Conservation (phyloP, 2,329 filamentous ascomycete species). For the Penicillium sp. region DNA sequence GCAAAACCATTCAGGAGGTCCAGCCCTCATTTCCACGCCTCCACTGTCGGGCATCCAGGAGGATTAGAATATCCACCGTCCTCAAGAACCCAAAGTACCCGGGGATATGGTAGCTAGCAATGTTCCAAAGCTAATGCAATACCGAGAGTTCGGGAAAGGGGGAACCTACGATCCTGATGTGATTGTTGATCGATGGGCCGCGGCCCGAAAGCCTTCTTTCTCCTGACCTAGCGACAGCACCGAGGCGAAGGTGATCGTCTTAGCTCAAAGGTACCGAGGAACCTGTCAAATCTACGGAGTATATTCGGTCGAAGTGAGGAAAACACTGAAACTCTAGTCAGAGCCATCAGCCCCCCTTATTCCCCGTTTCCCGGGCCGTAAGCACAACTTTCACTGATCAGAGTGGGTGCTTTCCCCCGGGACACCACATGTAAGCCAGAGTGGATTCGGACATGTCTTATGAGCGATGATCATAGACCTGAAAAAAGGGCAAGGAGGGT, state of each 20-base stretch:
- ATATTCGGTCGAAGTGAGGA: neutral
- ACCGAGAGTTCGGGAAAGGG: slow-evolving; percentile 9
- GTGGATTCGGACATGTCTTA: slow-evolving; percentile 2
- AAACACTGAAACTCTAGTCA: neutral
- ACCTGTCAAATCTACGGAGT: slow-evolving; percentile 12
- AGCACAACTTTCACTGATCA: neutral
- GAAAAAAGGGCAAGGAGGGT: neutral
- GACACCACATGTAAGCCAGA: neutral
- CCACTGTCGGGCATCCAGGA: neutral
- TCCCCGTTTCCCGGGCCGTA: slow-evolving; percentile 11
- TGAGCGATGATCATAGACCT: slow-evolving; percentile 2
- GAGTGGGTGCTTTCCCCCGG: slow-evolving; percentile 1
- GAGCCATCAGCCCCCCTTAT: neutral
- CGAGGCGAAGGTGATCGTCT: neutral
- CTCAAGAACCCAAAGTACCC: neutral
- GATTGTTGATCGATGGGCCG: slow-evolving; percentile 5
- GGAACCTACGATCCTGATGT: slow-evolving; percentile 5
- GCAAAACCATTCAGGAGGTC: neutral
- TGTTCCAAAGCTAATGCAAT: slow-evolving; percentile 3
- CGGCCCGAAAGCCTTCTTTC: slow-evolving; percentile 9
- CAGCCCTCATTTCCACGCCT: neutral
- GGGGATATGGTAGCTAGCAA: slow-evolving; percentile 10
- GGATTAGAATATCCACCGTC: neutral
- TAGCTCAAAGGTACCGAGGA: slow-evolving; percentile 4
- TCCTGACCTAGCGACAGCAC: neutral